Base-by-base conservation (phyloP, 2,329 filamentous ascomycete genomes). In the Neofusicoccum sp. region DNA sequence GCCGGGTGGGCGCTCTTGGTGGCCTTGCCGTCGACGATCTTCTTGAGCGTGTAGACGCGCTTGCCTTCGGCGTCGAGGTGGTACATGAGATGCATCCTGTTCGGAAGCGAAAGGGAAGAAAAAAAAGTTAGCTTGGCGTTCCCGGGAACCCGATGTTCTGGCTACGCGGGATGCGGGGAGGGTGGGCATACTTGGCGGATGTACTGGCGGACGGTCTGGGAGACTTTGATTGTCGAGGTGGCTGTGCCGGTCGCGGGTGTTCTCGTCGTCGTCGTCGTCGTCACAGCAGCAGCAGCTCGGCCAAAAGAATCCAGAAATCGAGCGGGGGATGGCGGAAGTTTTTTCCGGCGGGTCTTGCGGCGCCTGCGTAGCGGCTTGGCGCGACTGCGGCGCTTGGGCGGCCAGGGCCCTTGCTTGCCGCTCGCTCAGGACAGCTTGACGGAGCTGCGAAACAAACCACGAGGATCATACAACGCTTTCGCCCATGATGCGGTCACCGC, bases 1-100 rank as follows among this genome's bases (percentile, higher is more conserved):
- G 95, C 95, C 48, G 95, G 93, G 80, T 98, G 93, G 61, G 95
- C 95, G 58, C 90, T 95, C 84, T 96, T 96, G 76, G 93, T 96
- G 72, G 97, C 91, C 74, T 92, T 86, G 73, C 89, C 89, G 69
- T 87, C 83, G 63, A 81, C 70, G 68, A 96, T 86, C 82, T 98
- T 97, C 81, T 97, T 93, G 67, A 98, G 86, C 49, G 95, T 98
- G 84, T 98, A 99, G 71, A 89, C 80, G 76, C 93, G 91, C 82
- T 91, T 93, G 83, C 93, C 93, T 64, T 84, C 80, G 69, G 84
- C 76, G 77, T 92, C 89, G 79, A 93, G 81, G 65, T 90, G 95
- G 86, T 93, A 96, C 95, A 88, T 88, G 66, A 89, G 81, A 87
- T 89, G 86, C 86, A 88, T 89, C 59, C 67, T 79, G n/a, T n/a